Percentiles rank a stretch among this genome's conserved stretches.
Conservation (phyloP, 345 rosid species). For the Eucalyptus marginata region DNA sequence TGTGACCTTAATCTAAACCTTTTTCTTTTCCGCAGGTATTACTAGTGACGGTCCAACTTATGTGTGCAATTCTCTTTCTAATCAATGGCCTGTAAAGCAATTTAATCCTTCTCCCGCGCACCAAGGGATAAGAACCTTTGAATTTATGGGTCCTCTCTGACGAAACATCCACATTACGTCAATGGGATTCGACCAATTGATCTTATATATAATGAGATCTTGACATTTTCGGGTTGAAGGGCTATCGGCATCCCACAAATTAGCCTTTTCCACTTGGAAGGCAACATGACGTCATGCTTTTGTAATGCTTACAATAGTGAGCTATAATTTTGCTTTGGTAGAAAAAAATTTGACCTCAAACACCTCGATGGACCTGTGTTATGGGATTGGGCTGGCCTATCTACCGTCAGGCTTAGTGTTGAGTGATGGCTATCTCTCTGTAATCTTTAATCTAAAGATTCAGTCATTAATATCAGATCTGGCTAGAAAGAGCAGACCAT, state of each 20-base stretch:
- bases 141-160: neutral
- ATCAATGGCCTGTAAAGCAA: neutral
- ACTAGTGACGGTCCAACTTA: neutral
- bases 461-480: neutral
- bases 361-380: neutral
- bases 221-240: neutral
- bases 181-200: neutral
- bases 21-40: neutral
- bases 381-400: neutral
- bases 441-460: neutral
- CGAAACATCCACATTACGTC: neutral
- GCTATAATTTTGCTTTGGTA: neutral
- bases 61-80: neutral
- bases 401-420: neutral
- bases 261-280: neutral
- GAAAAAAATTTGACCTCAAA: neutral
- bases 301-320: neutral
- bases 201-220: neutral
- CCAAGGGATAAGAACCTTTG: neutral
- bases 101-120: neutral
- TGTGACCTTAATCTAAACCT: neutral
- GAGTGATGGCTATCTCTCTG: neutral
- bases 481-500: neutral
- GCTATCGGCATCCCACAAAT: neutral
- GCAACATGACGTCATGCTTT: neutral